A percentile compares a stretch with the other conserved stretches of the same genome.
Conservation (phyloP, 768 basidiomycete genomes). For the Fibroporia radiculosa region DNA sequence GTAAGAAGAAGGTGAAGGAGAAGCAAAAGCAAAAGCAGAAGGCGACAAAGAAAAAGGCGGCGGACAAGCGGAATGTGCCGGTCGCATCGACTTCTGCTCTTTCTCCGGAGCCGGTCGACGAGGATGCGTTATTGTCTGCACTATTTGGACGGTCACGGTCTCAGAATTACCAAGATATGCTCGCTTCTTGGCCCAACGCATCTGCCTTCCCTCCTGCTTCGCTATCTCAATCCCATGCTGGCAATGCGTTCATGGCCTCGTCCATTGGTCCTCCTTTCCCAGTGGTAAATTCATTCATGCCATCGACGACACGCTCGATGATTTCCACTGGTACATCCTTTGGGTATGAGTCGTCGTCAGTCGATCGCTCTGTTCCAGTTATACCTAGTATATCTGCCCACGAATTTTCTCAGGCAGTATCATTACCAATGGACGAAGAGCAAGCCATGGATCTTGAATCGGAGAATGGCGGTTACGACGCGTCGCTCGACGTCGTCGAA, state of each 20-base stretch:
- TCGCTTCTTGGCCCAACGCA: background rate
- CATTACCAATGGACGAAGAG: conserved; percentile 3
- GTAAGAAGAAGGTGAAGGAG: conserved; percentile 9
- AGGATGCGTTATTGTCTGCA: background rate
- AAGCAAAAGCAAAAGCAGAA: conserved; percentile 13
- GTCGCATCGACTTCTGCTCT: no score
- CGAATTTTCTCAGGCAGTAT: no score
- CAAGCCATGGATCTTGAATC: conserved; percentile 15
- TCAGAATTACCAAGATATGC: background rate
- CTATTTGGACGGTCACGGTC: background rate
- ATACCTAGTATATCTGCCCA: no score
- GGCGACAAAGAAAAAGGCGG: conserved; percentile 4
- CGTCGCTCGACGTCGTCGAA: background rate
- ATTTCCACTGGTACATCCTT: no score
- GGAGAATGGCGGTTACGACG: conserved; percentile 2
- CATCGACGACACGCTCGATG: no score
- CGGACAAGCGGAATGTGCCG: no score
- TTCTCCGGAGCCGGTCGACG: background rate
- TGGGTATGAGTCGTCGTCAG: no score
- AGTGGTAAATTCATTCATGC: no score
- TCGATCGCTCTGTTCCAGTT: no score
- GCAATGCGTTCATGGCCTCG: no score
- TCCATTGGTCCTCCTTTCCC: no score
- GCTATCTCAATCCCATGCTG: no score
- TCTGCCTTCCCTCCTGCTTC: background rate